Conservation (phyloP, 805 yeast species). For the Ogataea degrootiae region DNA sequence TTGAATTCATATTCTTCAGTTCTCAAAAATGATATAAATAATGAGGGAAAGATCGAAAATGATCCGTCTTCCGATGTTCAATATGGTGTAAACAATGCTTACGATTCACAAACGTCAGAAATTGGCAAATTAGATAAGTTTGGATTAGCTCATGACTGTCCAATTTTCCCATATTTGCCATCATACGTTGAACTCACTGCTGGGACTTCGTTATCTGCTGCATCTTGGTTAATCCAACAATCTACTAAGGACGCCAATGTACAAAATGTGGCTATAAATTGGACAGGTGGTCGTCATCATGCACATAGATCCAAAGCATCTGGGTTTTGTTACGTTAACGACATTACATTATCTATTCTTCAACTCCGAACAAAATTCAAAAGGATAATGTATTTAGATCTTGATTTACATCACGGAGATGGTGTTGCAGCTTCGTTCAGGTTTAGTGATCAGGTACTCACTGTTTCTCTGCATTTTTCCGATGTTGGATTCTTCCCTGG, state of each 20-base stretch:
- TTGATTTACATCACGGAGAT: slow-evolving; percentile 79
- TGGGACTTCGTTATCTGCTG: slow-evolving; percentile 54
- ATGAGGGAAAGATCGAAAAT: neutral
- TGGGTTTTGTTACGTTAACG: slow-evolving; percentile 74
- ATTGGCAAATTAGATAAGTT: slow-evolving; percentile 25
- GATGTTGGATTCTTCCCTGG: slow-evolving; percentile 75
- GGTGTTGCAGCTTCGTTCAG: slow-evolving; percentile 69
- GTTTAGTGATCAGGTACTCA: slow-evolving; percentile 49
- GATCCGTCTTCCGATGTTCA: neutral
- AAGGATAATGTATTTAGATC: slow-evolving; percentile 56
- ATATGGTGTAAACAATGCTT: slow-evolving; percentile 2
- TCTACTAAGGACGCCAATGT: slow-evolving; percentile 1
- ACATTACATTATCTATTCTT: slow-evolving; percentile 54
- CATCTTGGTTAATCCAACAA: slow-evolving; percentile 28
- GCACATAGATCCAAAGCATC: slow-evolving; percentile 49
- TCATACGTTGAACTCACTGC: slow-evolving; percentile 46
- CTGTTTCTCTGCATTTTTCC: slow-evolving; percentile 58
- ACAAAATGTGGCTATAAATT: slow-evolving; percentile 48
- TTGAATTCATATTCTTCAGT: neutral
- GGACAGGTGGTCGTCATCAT: slow-evolving; percentile 83
- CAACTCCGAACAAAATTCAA: slow-evolving; percentile 42
- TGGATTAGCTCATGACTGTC: slow-evolving; percentile 63
- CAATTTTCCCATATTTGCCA: slow-evolving; percentile 48
- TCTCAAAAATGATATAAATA: neutral
- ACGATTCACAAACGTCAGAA: slow-evolving; percentile 4